These are phyloP conservation scores for Lomentospora prolificans DNA, from an alignment of 2,329 filamentous ascomycete species.

Conservation along the genomic window DNA sequence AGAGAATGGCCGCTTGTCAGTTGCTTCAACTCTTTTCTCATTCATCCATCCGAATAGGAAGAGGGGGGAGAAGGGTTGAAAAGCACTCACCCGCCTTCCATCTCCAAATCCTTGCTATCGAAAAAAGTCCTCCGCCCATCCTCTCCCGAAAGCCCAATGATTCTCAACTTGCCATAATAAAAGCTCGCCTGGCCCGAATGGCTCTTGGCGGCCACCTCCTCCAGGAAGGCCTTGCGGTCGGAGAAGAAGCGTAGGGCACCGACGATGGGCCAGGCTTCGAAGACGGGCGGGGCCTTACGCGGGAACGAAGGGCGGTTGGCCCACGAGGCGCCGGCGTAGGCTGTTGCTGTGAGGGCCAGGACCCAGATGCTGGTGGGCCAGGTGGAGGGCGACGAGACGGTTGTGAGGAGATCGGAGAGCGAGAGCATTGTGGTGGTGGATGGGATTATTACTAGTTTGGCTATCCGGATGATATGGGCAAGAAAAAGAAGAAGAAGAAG, in stretches of 20 bases:
- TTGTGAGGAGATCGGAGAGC: not conserved
- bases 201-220: slow-evolving; percentile 19
- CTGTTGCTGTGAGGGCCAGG: not conserved
- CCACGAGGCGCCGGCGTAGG: not conserved
- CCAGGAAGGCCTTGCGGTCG: slow-evolving; percentile 32
- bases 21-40: not conserved
- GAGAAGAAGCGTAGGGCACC: slow-evolving; percentile 26
- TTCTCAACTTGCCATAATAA: slow-evolving; percentile 31
- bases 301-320: slow-evolving; percentile 3
- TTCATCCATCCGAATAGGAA: not conserved
- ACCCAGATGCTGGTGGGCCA: not conserved
- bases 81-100: slow-evolving; percentile 27
- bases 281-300: slow-evolving; percentile 4
- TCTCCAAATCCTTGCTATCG: slow-evolving; percentile 32
- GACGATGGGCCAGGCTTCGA: slow-evolving; percentile 2
- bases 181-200: slow-evolving; percentile 37
- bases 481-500: not conserved
- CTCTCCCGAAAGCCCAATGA: slow-evolving; percentile 34
- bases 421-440: not conserved
- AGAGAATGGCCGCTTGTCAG: not conserved
- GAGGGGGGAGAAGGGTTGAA: not conserved
- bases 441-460: not conserved
- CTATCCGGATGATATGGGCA: not conserved
- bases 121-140: slow-evolving; percentile 32
- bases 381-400: not conserved